A percentile compares a stretch with the other conserved stretches of the same genome.
phyloP scores from a whole-genome alignment of 768 basidiomycete genomes.

The Collybia sordida region DNA sequence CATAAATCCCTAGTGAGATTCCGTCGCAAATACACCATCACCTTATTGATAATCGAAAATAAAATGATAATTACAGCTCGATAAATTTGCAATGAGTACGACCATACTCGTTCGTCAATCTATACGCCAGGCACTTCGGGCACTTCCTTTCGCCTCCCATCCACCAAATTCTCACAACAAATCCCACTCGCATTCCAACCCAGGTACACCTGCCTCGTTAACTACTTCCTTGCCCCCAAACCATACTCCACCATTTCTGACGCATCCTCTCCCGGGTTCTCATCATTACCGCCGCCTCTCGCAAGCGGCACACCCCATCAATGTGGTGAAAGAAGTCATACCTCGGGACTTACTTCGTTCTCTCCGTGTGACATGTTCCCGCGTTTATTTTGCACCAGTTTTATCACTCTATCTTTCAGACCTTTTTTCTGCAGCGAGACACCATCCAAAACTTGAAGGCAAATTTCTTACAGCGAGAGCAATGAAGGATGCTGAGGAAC shows the following conservation, averaged over 20 bases:
- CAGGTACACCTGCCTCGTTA: slow-evolving; percentile 22
- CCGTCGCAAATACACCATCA: slow-evolving; percentile 5
- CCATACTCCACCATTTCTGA: slow-evolving; percentile 22
- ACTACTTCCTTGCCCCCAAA: slow-evolving; percentile 22
- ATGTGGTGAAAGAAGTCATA: slow-evolving; percentile 24
- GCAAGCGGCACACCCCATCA: slow-evolving; percentile 15
- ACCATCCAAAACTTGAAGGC: slow-evolving; percentile 68
- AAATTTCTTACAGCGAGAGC: slow-evolving; percentile 63
- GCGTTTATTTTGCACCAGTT: slow-evolving; percentile 46
- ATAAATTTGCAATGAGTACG: slow-evolving; percentile 78
- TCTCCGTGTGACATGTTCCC: slow-evolving; percentile 27
- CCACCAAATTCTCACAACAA: slow-evolving; percentile 18
- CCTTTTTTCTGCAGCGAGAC: slow-evolving; percentile 71
- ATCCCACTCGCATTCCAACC: slow-evolving; percentile 29
- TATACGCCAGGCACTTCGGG: slow-evolving; percentile 33
- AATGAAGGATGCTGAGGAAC: slow-evolving; percentile 62
- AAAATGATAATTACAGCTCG: slow-evolving; percentile 45
- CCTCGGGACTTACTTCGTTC: slow-evolving; percentile 28
- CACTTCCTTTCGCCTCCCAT: slow-evolving; percentile 25
- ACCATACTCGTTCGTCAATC: slow-evolving; percentile 51
- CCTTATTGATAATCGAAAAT: slow-evolving; percentile 1
- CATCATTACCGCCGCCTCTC: slow-evolving; percentile 16
- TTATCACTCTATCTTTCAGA: slow-evolving; percentile 70
- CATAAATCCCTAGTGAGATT: slow-evolving; percentile 61
- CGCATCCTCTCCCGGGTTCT: slow-evolving; percentile 18